Evolutionary conservation across 495 filamentous ascomycete genomes (phyloP).

Genomic region (Choiromyces venosus): DNA sequence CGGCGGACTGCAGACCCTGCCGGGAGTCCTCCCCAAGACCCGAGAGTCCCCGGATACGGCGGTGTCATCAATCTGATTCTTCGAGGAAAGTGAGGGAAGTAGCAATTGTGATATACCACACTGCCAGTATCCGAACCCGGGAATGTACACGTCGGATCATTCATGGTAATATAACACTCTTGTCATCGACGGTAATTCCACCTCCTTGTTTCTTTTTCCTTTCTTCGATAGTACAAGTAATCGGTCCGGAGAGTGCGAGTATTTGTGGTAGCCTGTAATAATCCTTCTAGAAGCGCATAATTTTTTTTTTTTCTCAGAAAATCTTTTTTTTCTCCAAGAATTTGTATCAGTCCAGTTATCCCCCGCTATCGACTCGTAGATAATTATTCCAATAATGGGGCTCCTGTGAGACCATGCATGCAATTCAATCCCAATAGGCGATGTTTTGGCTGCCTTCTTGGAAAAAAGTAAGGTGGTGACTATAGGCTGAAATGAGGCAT

Average conservation of each 20-base stretch:
- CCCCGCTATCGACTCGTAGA: not conserved
- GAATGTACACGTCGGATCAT: not conserved
- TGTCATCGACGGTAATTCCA: not conserved
- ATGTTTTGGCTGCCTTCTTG: constrained; percentile 1
- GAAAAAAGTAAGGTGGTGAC: not conserved
- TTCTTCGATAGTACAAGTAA: not conserved
- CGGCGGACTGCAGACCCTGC: not conserved
- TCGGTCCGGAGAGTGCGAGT: not conserved
- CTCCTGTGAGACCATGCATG: not conserved
- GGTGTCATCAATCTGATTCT: too few species aligned
- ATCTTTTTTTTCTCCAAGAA: not conserved
- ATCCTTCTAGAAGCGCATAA: not conserved
- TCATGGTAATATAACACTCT: not conserved
- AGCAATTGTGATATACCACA: not conserved
- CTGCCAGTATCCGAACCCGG: not conserved
- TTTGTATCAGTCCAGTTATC: not conserved
- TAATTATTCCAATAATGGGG: not conserved
- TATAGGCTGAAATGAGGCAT: not conserved
- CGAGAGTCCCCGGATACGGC: not conserved
- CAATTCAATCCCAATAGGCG: not conserved
- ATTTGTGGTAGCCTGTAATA: not conserved
- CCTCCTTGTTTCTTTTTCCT: not conserved
- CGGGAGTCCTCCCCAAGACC: not conserved
- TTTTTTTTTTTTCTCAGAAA: not conserved
- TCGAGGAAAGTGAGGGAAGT: too few species aligned